Percentiles rank a stretch among this genome's conserved stretches.
phyloP scores from a whole-genome alignment of 2,329 filamentous ascomycete species.

The Pseudogymnoascus pannorum region DNA sequence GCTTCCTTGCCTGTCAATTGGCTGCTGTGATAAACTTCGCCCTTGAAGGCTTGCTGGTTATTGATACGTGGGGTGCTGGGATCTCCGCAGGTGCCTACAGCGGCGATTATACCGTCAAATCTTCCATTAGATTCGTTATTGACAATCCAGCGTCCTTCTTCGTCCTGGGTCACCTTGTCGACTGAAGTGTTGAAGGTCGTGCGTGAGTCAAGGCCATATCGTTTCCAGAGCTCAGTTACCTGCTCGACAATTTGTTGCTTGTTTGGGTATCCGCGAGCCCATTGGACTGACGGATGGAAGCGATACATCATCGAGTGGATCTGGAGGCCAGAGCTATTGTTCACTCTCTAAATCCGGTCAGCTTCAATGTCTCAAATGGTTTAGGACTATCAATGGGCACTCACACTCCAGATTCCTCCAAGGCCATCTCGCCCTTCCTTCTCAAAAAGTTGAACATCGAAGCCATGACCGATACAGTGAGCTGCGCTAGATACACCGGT shows the following conservation, averaged over 20 bases:
- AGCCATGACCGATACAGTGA: conserved; percentile 79
- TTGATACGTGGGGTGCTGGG: conserved; percentile 64
- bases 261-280: conserved; percentile 69
- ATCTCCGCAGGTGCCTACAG: conserved; percentile 74
- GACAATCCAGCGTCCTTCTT: conserved; percentile 66
- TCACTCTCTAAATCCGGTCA: conserved; percentile 51
- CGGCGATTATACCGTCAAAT: conserved; percentile 73
- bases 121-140: conserved; percentile 62
- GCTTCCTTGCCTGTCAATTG: conserved; percentile 65
- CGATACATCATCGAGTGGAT: conserved; percentile 85
- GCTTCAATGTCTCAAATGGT: not conserved
- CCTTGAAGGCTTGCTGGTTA: conserved; percentile 65
- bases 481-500: conserved; percentile 68
- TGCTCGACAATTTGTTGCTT: conserved; percentile 68
- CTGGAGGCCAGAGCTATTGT: conserved; percentile 74
- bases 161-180: conserved; percentile 61
- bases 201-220: conserved; percentile 61
- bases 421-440: conserved; percentile 57
- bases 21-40: conserved; percentile 67
- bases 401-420: conserved; percentile 74
- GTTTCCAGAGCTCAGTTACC: conserved; percentile 65
- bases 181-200: conserved; percentile 68
- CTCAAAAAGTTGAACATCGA: conserved; percentile 75
- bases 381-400: conserved; percentile 21
- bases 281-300: conserved; percentile 74